Base-by-base conservation (phyloP, 1,139 yeast species). In the Geotrichum macrosporum region DNA sequence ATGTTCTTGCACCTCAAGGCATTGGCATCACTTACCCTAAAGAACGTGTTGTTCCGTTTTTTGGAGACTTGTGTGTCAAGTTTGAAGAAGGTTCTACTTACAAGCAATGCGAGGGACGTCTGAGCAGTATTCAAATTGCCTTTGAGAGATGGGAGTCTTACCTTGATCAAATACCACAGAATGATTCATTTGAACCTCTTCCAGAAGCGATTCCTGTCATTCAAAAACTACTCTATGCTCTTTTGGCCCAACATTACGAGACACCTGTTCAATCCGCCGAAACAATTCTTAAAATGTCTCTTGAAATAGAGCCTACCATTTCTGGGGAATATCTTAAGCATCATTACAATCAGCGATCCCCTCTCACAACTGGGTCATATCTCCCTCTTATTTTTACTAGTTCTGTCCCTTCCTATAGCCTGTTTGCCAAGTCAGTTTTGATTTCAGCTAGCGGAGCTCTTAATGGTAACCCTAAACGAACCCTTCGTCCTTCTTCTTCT, bases 1-100 rank as follows among this genome's bases (percentile, higher is more conserved):
- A 84, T 62, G 85, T 84, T 9, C 76, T 84, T 72, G 95, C 95
- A 0, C 94, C 96, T 3, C 84, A 94, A 58, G 94, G 94, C 5
- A 74, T 88, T 55, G 95, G 96, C 27, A 78, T 78, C 53, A 72
- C 78, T 1, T 86, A 84, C 58, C 78, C 94, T 0, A 84, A 85
- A 59, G 81, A 80, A 47, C 77, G 79, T 42, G 95, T 86, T 9
- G 81, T 92, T 38, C 96, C 97, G 0, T 89, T 82, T 63, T 89
- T 87, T 69, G 96, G 96, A 16, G 97, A 89, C 61, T 70, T 89
- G 49, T 68, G 73, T 26, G 73, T 76, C n/a, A 66, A 66, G 50
- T 66, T 22, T 61, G 50, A 65, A 66, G 33, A 53, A 13, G 59
- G 59, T 4, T 62, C 73, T 26, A 71, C 75, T 31, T 66, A 81